Evolutionary conservation across 768 basidiomycete genomes (phyloP).

Genomic region (Suillus discolor): DNA sequence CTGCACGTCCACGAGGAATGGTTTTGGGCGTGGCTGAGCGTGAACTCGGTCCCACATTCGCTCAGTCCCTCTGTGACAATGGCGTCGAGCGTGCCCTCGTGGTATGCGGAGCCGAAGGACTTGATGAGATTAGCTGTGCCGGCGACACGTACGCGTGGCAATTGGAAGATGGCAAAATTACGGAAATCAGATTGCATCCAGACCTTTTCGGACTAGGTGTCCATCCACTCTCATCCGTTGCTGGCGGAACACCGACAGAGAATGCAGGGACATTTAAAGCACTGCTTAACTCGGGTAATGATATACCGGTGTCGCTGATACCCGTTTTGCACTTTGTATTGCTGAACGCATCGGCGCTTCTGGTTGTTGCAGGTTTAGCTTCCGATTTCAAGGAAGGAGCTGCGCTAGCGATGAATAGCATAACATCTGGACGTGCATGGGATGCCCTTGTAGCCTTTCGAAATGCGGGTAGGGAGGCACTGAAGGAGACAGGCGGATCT

Average conservation of each 20-base stretch:
- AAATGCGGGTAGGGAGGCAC: slow-evolving; percentile 34
- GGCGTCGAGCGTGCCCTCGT: slow-evolving; percentile 86
- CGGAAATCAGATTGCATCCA: slow-evolving; percentile 62
- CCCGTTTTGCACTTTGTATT: slow-evolving; percentile 86
- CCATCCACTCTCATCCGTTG: slow-evolving; percentile 72
- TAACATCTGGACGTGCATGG: slow-evolving; percentile 64
- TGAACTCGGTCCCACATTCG: slow-evolving; percentile 82
- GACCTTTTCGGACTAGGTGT: slow-evolving; percentile 74
- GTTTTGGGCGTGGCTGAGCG: slow-evolving; percentile 87
- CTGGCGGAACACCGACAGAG: slow-evolving; percentile 71
- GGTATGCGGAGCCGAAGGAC: slow-evolving; percentile 87
- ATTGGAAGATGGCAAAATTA: slow-evolving; percentile 68
- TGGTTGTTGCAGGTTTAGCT: slow-evolving; percentile 83
- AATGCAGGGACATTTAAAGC: slow-evolving; percentile 76
- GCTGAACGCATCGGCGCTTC: slow-evolving; percentile 85
- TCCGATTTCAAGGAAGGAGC: slow-evolving; percentile 72
- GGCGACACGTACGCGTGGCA: slow-evolving; percentile 89
- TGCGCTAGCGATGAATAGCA: slow-evolving; percentile 60
- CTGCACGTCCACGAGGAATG: slow-evolving; percentile 84
- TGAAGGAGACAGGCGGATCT: neutral
- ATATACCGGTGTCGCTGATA: slow-evolving; percentile 56
- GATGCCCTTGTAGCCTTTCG: slow-evolving; percentile 55
- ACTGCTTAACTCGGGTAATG: slow-evolving; percentile 60
- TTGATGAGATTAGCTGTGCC: slow-evolving; percentile 96
- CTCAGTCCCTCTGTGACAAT: slow-evolving; percentile 66